Base-by-base conservation (phyloP, 768 basidiomycete genomes). In the Tylopilus sp. region DNA sequence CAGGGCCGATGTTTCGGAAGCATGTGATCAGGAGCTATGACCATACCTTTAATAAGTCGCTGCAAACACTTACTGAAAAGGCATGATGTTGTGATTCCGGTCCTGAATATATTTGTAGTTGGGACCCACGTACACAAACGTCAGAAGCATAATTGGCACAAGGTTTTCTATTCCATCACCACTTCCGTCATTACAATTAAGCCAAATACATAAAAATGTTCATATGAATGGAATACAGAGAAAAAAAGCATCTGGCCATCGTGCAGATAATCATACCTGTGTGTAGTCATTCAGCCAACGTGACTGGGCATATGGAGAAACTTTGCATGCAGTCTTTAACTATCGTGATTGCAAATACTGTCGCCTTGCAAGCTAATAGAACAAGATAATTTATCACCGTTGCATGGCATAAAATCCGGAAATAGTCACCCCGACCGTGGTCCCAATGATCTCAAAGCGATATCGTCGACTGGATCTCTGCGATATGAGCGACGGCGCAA, bases 401-500 rank as follows among this genome's bases (percentile, higher is more conserved):
- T 57, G 53, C 25, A 59, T 21, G 33, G 40, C 39, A 50, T 53
- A 23, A 46, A 53, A 51, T 36, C 52, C 48, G 51, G 54, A 53
- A 68, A 64, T 66, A 68, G 66, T 69, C 69, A 70, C 65, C 64
- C 69, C 31, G 69, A 62, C 44, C 68, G 69, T 43, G 71, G 67
- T 35, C 68, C 66, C 40, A 83, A 69, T 47, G 77, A 64, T 35
- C 85, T 74, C 59, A 88, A 63, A 35, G 79, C 76, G 52, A 74
- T 75, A 57, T 88, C 86, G 64, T 88, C 86, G 25, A 74, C 58
- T 22, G 80, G 81, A 49, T 83, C 75, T 50, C 86, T 76, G 44
- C 77, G 73, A 49, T 83, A 86, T 7, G 79, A 77, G 56, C 80
- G 79, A 39, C 82, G 76, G 40, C 73, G 75, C 49, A 86, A 70